Percentiles rank a stretch among this genome's conserved stretches.
Evolutionary conservation across 148 eudicot genomes (phyloP).

Genomic region (Camellia sinensis): DNA sequence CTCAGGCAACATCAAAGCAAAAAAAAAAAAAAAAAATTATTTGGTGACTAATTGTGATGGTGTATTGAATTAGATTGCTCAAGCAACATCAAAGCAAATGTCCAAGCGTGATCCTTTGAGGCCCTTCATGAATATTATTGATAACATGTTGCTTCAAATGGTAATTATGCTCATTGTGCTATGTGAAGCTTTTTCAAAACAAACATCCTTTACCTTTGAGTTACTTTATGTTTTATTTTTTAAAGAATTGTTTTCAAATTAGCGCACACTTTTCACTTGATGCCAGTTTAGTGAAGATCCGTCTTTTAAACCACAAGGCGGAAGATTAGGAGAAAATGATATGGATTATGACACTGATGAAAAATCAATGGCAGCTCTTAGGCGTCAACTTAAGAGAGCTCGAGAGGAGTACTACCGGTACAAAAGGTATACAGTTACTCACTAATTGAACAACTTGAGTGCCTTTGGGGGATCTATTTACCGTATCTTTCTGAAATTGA

Average conservation of each 20-base stretch:
- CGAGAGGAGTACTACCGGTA: constrained; percentile 72
- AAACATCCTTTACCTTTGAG: no score
- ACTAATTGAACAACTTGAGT: constrained; percentile 2
- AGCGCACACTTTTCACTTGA: neutral
- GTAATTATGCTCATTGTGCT: constrained; percentile 35
- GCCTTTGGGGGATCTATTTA: neutral
- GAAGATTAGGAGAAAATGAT: constrained; percentile 86
- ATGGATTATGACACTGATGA: constrained; percentile 96
- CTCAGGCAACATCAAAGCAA: constrained; percentile 96
- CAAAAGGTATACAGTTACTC: constrained; percentile 52
- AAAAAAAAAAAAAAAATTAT: constrained; percentile 7
- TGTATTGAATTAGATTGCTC: constrained; percentile 66
- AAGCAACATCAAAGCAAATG: constrained; percentile 96
- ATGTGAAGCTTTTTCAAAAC: no score
- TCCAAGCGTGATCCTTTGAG: constrained; percentile 94
- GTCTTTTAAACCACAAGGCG: constrained; percentile 96
- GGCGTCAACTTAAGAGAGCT: constrained; percentile 80
- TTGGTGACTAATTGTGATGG: neutral
- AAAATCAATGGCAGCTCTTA: constrained; percentile 83
- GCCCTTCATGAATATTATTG: constrained; percentile 82
- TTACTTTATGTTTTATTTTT: no score
- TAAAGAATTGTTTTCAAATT: neutral
- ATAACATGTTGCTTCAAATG: constrained; percentile 79
- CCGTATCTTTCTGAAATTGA: constrained; percentile 2
- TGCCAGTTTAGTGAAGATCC: constrained; percentile 79